Evolutionary conservation across 495 filamentous ascomycete species (phyloP).

Genomic region (Collariella sp.): DNA sequence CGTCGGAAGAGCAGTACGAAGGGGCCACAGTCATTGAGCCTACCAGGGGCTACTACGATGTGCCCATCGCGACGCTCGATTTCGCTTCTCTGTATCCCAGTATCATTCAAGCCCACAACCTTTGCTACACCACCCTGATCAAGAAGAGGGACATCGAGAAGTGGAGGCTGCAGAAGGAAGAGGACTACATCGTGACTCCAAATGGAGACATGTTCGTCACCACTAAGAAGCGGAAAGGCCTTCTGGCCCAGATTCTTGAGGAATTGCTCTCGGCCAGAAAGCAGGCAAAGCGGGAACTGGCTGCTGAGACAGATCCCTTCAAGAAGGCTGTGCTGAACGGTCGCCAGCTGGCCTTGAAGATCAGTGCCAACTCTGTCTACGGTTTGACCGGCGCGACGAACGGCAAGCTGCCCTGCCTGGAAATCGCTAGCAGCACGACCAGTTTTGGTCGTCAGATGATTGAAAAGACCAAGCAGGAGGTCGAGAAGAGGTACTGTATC

Average conservation of each 20-base stretch:
- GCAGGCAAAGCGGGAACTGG: slow-evolving; percentile 83
- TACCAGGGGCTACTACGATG: slow-evolving; percentile 80
- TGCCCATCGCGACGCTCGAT: slow-evolving; percentile 95
- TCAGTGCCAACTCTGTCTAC: slow-evolving; percentile 97
- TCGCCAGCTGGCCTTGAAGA: slow-evolving; percentile 90
- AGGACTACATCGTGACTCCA: slow-evolving; percentile 93
- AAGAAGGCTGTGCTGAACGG: slow-evolving; percentile 97
- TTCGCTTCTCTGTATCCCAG: slow-evolving; percentile 97
- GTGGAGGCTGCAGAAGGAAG: slow-evolving; percentile 64
- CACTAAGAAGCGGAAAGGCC: slow-evolving; percentile 76
- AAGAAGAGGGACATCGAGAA: slow-evolving; percentile 72
- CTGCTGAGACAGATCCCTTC: slow-evolving; percentile 86
- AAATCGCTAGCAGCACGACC: slow-evolving; percentile 93
- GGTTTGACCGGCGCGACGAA: slow-evolving; percentile 93
- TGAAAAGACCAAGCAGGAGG: slow-evolving; percentile 88
- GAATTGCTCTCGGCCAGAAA: slow-evolving; percentile 85
- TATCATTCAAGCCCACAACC: slow-evolving; percentile 97
- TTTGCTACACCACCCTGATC: slow-evolving; percentile 93
- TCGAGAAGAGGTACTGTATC: slow-evolving; percentile 80
- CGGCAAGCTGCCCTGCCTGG: slow-evolving; percentile 89
- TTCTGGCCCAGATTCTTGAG: slow-evolving; percentile 91
- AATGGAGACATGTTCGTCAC: slow-evolving; percentile 93
- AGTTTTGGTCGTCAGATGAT: slow-evolving; percentile 98
- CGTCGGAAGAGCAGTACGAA: slow-evolving; percentile 80
- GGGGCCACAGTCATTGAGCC: slow-evolving; percentile 98